These are phyloP conservation scores for Trichoderma virens DNA, from an alignment of 495 filamentous ascomycete species.

Conservation along the genomic window DNA sequence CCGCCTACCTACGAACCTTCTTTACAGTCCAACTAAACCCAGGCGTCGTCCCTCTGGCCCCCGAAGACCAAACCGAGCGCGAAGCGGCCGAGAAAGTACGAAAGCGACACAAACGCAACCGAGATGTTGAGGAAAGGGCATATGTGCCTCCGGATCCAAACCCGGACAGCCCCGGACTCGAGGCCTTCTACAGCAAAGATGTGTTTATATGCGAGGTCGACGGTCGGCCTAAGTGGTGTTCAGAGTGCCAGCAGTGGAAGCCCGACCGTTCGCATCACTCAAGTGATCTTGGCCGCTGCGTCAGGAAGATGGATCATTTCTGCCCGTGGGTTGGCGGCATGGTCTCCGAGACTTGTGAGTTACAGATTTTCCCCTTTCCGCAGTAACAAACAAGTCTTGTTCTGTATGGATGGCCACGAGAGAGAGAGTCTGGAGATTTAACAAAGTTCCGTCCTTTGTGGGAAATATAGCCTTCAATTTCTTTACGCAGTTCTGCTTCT, in stretches of 20 bases:
- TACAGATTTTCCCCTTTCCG: neutral
- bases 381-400: neutral
- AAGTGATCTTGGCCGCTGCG: slow-evolving; percentile 70
- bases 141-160: slow-evolving; percentile 25
- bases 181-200: slow-evolving; percentile 66
- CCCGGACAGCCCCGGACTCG: slow-evolving; percentile 40
- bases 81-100: slow-evolving; percentile 19
- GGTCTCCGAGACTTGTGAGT: slow-evolving; percentile 62
- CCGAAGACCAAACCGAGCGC: slow-evolving; percentile 23
- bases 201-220: slow-evolving; percentile 74
- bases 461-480: slow-evolving; percentile 63
- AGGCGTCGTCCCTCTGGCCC: slow-evolving; percentile 56
- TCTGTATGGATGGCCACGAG: neutral
- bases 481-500: slow-evolving; percentile 77
- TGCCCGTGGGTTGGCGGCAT: slow-evolving; percentile 94
- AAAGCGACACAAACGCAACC: slow-evolving; percentile 16
- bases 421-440: no score
- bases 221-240: slow-evolving; percentile 75
- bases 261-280: slow-evolving; percentile 80
- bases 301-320: slow-evolving; percentile 87
- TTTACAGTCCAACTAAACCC: slow-evolving; percentile 57
- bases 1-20: slow-evolving; percentile 61
- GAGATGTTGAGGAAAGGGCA: slow-evolving; percentile 32
- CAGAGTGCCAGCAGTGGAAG: slow-evolving; percentile 72
- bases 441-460: neutral